Conservation (phyloP, 2,329 filamentous ascomycete genomes). For the Cordyceps javanica region DNA sequence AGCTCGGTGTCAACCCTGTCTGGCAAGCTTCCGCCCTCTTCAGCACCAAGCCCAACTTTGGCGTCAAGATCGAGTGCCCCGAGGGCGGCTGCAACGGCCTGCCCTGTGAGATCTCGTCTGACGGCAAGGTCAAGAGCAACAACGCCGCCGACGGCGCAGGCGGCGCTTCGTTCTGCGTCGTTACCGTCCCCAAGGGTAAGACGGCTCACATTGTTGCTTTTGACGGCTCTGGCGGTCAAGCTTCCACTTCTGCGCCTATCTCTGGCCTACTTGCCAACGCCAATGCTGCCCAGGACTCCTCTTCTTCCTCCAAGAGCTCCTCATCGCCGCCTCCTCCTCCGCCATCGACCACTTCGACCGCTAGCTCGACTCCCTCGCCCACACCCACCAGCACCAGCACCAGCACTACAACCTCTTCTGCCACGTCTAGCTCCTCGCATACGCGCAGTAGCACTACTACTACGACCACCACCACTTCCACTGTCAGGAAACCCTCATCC, state of each 20-base stretch:
- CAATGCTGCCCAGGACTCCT: constrained; percentile 16
- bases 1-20: constrained; percentile 73
- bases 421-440: constrained; percentile 13
- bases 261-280: too few species aligned
- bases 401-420: constrained; percentile 3
- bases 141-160: constrained; percentile 55
- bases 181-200: constrained; percentile 62
- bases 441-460: neutral
- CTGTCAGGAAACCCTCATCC: constrained; percentile 15
- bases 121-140: constrained; percentile 54
- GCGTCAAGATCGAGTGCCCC: constrained; percentile 64
- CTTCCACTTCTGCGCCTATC: neutral
- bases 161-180: constrained; percentile 66
- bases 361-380: constrained; percentile 25
- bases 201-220: constrained; percentile 63
- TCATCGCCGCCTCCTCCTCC: constrained; percentile 15
- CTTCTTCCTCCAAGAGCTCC: constrained; percentile 14
- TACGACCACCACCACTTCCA: constrained; percentile 14
- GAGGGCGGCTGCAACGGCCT: constrained; percentile 61
- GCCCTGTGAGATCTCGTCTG: constrained; percentile 67
- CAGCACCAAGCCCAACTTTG: constrained; percentile 55
- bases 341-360: constrained; percentile 19
- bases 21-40: constrained; percentile 53
- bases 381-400: constrained; percentile 13
- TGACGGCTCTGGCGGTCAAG: constrained; percentile 22